Evolutionary conservation across 1,139 yeast species (phyloP).

Genomic region (Chernovozyma aurita): DNA sequence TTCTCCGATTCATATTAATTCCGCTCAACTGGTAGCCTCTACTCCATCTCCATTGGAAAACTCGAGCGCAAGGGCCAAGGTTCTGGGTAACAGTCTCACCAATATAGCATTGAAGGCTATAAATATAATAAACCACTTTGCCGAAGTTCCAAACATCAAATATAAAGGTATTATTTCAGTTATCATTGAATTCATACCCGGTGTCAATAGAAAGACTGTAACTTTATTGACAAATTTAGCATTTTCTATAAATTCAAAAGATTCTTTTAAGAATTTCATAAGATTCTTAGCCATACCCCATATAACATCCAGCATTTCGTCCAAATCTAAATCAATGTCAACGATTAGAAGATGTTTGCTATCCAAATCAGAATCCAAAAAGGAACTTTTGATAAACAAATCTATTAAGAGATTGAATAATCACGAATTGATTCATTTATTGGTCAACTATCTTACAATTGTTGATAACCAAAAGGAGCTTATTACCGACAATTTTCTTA

Average conservation of each 20-base stretch:
- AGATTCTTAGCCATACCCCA: slow-evolving; percentile 14
- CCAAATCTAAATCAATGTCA: not conserved
- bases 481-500: slow-evolving; percentile 18
- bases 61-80: too few species aligned
- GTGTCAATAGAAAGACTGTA: not conserved
- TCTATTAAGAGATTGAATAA: not conserved
- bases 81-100: too few species aligned
- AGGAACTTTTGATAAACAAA: not conserved
- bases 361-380: not conserved
- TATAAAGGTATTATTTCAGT: not conserved
- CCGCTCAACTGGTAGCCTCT: too few species aligned
- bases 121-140: not conserved
- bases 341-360: not conserved
- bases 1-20: too few species aligned
- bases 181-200: not conserved
- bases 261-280: slow-evolving; percentile 16
- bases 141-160: not conserved
- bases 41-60: too few species aligned
- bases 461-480: slow-evolving; percentile 1
- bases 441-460: slow-evolving; percentile 19
- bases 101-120: not conserved
- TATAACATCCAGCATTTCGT: not conserved
- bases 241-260: slow-evolving; percentile 17
- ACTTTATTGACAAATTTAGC: slow-evolving; percentile 9
- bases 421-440: not conserved